Percentiles rank a stretch among this genome's conserved stretches.
These are phyloP conservation scores for Entoloma clypeatum DNA, from an alignment of 1,284 basidiomycete species.

Conservation along the genomic window DNA sequence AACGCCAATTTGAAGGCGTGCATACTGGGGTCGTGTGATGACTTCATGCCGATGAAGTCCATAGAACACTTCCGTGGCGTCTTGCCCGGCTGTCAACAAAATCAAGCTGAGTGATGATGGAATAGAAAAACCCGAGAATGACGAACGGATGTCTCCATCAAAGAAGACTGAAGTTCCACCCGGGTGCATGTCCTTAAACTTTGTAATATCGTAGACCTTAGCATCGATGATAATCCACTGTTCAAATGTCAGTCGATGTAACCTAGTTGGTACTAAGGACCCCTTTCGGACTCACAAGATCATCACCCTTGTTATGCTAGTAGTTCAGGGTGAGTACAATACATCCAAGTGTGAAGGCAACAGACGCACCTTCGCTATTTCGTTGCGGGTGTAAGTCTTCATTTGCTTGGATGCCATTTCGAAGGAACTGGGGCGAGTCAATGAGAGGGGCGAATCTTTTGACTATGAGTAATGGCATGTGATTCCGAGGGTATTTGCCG, in stretches of 20 bases:
- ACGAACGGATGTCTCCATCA: slow-evolving; percentile 67
- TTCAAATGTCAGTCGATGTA: slow-evolving; percentile 14
- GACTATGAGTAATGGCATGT: slow-evolving; percentile 11
- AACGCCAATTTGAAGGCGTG: slow-evolving; percentile 65
- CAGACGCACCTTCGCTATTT: slow-evolving; percentile 47
- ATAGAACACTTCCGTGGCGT: slow-evolving; percentile 85
- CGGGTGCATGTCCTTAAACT: slow-evolving; percentile 78
- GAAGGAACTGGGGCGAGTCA: not conserved
- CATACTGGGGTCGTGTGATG: slow-evolving; percentile 70
- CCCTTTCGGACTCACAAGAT: slow-evolving; percentile 43
- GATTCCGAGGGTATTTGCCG: slow-evolving; percentile 9
- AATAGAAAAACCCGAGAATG: slow-evolving; percentile 27
- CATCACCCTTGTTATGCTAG: slow-evolving; percentile 63
- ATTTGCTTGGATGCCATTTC: slow-evolving; percentile 42
- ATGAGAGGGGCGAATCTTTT: not conserved
- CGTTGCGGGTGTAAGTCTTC: slow-evolving; percentile 47
- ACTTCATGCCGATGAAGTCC: slow-evolving; percentile 80
- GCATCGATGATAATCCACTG: slow-evolving; percentile 84
- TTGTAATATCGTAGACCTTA: slow-evolving; percentile 77
- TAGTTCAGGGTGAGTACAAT: slow-evolving; percentile 45
- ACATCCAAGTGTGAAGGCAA: not conserved
- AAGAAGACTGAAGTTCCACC: slow-evolving; percentile 74
- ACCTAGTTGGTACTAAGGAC: not conserved
- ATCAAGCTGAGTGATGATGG: slow-evolving; percentile 27
- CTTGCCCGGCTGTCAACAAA: slow-evolving; percentile 59